Evolutionary conservation across 2,329 filamentous ascomycete species (phyloP).

Genomic region (Monosporascus ibericus): DNA sequence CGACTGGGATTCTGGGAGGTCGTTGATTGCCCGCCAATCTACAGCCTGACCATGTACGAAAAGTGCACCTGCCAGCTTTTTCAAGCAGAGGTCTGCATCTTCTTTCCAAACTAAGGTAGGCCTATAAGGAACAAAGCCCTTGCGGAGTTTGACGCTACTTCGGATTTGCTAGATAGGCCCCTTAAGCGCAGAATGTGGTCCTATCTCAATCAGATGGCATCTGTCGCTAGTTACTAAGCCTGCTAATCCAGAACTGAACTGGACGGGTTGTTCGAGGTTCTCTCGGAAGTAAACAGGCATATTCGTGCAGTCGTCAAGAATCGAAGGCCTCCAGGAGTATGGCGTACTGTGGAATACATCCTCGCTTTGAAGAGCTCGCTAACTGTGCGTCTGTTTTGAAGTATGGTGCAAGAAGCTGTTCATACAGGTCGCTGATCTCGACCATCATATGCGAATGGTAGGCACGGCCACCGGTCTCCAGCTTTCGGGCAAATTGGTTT

Average conservation of each 20-base stretch:
- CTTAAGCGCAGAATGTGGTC: constrained; percentile 26
- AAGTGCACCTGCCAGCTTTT: constrained; percentile 3
- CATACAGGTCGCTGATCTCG: constrained; percentile 9
- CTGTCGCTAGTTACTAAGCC: background rate
- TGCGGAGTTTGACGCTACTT: constrained; percentile 4
- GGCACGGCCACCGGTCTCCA: constrained; percentile 3
- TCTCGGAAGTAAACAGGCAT: constrained; percentile 8
- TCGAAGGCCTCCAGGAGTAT: too few relatives aligned
- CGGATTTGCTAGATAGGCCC: constrained; percentile 24
- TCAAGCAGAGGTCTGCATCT: constrained; percentile 1
- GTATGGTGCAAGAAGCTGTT: constrained; percentile 3
- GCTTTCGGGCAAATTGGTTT: background rate
- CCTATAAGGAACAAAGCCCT: background rate
- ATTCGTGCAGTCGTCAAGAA: too few relatives aligned
- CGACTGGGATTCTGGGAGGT: background rate
- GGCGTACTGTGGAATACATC: too few relatives aligned
- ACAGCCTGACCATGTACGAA: constrained; percentile 2
- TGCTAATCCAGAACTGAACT: constrained; percentile 3
- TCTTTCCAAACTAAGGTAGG: constrained; percentile 1
- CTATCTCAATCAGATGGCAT: constrained; percentile 8
- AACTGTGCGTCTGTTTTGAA: too few relatives aligned
- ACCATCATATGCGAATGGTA: constrained; percentile 13
- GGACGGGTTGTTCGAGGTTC: constrained; percentile 9
- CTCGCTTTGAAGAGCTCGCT: too few relatives aligned
- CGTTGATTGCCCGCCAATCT: background rate